Evolutionary conservation across 805 yeast genomes (phyloP), one percentile per base, ranked within the genome.

Genomic region (Saturnispora besseyi): DNA sequence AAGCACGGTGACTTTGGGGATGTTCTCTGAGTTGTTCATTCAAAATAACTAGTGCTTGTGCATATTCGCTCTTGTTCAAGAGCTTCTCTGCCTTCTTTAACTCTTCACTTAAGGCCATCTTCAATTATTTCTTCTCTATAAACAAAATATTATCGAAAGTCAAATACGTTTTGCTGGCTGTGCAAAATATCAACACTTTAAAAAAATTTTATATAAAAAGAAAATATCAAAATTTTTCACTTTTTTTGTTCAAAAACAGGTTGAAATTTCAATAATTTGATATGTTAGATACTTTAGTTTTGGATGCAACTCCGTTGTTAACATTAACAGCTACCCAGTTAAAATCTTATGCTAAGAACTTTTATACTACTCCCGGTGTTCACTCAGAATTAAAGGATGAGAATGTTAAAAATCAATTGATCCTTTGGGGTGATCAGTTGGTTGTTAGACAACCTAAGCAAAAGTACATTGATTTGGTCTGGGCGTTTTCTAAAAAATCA

Each of bases 221-320:
- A 37, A 38, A 38, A 37, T 18, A 24, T 38, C 40, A 36, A 36
- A 36, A 36, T 24, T 38, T 38, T 38, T 38, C 42, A 36, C 40
- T 18, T 9, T 13, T n/a, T 36, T 18, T 18, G 11, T 21, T 36
- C n/a, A 12, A 36, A 36, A 36, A 9, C n/a, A 12, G 24, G 11
- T 5, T 10, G 7, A 36, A 36, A 36, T 36, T 18, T 18, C 24
- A 18, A 36, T 18, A 18, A 22, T 36, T 36, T 18, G 12, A 18
- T 10, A 51, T 70, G 52, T 77, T 81, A 30, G 71, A 76, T 53
- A 71, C 81, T 1, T 71, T 95, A 50, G 86, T 87, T 32, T 74
- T 93, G 56, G 99, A 93, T 75, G 98, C 99, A 3, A 93, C 96
- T 46, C 99, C 99, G 5, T 70, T 93, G 57, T 85, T 93, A 57